Evolutionary conservation across 805 yeast genomes (phyloP), one percentile per base, ranked within the genome.

Genomic region (Yarrowia sp.): DNA sequence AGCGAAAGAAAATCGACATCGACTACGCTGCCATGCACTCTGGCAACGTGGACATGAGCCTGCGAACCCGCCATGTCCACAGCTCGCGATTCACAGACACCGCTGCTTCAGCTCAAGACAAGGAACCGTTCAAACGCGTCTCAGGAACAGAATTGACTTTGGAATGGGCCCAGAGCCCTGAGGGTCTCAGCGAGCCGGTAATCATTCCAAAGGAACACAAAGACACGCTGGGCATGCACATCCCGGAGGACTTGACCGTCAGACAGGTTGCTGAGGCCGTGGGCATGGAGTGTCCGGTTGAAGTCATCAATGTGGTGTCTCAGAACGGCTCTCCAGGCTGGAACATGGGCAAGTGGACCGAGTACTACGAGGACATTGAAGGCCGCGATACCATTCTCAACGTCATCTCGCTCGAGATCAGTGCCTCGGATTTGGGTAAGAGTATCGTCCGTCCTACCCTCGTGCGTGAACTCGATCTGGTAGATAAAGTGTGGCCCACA

Each of bases 251-350:
- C 4, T 75, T 88, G 38, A 79, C 83, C 7, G 84, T 89, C 6
- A 77, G 80, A 44, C 76, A 82, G 63, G 79, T 89, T 0, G 76
- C 86, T 0, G 79, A 80, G 5, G 69, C 77, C 12, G 79, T 90
- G 25, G 97, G 96, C 0, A 80, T 74, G 4, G 87, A 84, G 36
- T 74, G 75, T 4, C 80, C 80, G 0, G 80, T 91, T 1, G 96
- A 89, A 62, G 96, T 91, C 1, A 89, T 91, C 93, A 97, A 91
- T 71, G 96, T 90, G 3, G 77, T 87, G 21, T 85, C 96, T 0
- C 97, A 91, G 68, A 86, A 86, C 62, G 68, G 68, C 12, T 65
- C 71, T 4, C 68, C 85, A 0, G 79, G 80, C 12, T 90, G 96
- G 97, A 78, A 80, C 18, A 72, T 90, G 76, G 80, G 80, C 0